These are phyloP conservation scores for Ramaria sp. DNA, from an alignment of 768 basidiomycete species.

Conservation along the genomic window DNA sequence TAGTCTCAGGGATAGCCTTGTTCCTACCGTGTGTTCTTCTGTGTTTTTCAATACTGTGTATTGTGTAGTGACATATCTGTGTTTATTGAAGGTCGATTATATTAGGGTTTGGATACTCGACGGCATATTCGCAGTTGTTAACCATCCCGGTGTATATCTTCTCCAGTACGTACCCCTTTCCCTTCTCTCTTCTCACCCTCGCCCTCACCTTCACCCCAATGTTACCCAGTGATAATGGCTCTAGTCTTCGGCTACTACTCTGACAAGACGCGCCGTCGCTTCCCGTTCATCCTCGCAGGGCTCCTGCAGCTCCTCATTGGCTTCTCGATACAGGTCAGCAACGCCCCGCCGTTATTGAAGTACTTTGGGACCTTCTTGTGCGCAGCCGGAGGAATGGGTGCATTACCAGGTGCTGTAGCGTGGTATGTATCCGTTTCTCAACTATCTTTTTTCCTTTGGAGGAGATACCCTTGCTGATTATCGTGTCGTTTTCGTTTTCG, in stretches of 20 bases:
- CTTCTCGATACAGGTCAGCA: constrained; percentile 52
- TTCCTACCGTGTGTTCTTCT: constrained; percentile 49
- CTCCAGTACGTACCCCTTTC: constrained; percentile 37
- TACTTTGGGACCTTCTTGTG: constrained; percentile 66
- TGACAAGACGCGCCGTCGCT: constrained; percentile 43
- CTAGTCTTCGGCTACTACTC: constrained; percentile 43
- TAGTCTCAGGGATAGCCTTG: constrained; percentile 63
- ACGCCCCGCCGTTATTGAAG: constrained; percentile 40
- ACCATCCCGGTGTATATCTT: constrained; percentile 61
- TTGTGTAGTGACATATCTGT: neutral
- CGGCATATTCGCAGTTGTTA: constrained; percentile 49
- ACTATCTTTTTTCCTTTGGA: no score
- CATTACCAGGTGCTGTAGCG: constrained; percentile 47
- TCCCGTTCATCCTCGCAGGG: constrained; percentile 45
- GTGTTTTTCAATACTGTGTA: neutral
- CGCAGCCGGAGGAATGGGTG: constrained; percentile 49
- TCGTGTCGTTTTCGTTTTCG: no score
- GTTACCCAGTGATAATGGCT: constrained; percentile 35
- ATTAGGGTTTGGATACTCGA: constrained; percentile 45
- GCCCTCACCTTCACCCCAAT: neutral
- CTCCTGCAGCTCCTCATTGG: constrained; percentile 44
- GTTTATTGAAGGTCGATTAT: constrained; percentile 45
- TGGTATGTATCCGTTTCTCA: constrained; percentile 30
- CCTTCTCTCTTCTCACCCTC: neutral
- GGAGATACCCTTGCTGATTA: neutral